A percentile compares a stretch with the other conserved stretches of the same genome.
These are phyloP conservation scores for Saccharomycopsis amapae DNA, from an alignment of 805 yeast genomes.

Conservation along the genomic window DNA sequence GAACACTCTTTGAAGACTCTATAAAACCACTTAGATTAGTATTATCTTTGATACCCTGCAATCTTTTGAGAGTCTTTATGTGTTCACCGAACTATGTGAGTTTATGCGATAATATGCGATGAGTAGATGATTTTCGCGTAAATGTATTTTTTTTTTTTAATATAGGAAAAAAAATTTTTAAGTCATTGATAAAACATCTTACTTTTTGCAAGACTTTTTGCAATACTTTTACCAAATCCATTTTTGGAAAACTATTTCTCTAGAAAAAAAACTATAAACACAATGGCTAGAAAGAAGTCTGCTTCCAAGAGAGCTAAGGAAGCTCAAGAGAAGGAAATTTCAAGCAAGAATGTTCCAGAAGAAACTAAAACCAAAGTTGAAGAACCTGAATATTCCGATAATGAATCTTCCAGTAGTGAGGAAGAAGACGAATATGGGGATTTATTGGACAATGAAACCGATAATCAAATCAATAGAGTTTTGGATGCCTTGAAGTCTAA, in stretches of 20 bases:
- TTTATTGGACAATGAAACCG: conserved; percentile 78
- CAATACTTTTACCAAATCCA: neutral
- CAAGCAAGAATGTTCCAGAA: conserved; percentile 13
- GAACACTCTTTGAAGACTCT: too few relatives aligned
- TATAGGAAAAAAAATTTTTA: too few relatives aligned
- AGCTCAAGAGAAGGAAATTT: conserved; percentile 27
- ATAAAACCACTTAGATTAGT: too few relatives aligned
- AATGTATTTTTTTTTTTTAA: too few relatives aligned
- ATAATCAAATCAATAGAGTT: conserved; percentile 67
- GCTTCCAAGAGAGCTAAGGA: conserved; percentile 67
- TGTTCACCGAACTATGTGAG: too few relatives aligned
- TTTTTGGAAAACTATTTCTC: neutral
- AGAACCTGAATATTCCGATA: conserved; percentile 31
- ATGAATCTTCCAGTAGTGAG: conserved; percentile 32
- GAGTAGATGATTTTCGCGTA: neutral
- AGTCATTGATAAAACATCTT: too few relatives aligned
- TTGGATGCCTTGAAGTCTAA: conserved; percentile 60
- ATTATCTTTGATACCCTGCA: too few relatives aligned
- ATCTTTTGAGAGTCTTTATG: too few relatives aligned
- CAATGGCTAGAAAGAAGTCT: conserved; percentile 83
- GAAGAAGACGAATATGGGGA: conserved; percentile 93
- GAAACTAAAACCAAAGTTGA: conserved; percentile 24
- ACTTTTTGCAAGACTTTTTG: neutral
- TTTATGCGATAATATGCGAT: neutral
- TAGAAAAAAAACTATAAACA: conserved; percentile 28